Evolutionary conservation across 208 protist species (phyloP).

Genomic region (Leishmania mexicana): DNA sequence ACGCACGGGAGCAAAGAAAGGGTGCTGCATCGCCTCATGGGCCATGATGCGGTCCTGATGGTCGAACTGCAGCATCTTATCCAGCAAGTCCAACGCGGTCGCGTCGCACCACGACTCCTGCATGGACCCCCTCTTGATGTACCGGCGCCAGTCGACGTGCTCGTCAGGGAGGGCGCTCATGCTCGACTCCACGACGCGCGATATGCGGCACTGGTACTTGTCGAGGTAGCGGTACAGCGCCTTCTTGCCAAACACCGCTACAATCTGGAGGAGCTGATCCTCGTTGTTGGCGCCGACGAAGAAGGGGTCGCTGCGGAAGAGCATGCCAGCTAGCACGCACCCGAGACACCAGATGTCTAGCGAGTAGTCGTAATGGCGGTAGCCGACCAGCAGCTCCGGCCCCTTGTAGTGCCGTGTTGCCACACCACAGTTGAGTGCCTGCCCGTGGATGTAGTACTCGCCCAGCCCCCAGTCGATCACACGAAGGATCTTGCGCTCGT

Average conservation of each 20-base stretch:
- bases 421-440: constrained; percentile 98
- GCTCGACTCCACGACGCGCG: constrained; percentile 77
- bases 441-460: constrained; percentile 99
- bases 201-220: constrained; percentile 96
- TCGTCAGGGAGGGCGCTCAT: constrained; percentile 30
- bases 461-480: constrained; percentile 99
- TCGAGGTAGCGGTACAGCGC: constrained; percentile 93
- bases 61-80: constrained; percentile 97
- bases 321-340: constrained; percentile 98
- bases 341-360: constrained; percentile 99
- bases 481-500: constrained; percentile 93
- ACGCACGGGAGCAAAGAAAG: constrained; percentile 97
- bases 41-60: constrained; percentile 96
- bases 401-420: constrained; percentile 99
- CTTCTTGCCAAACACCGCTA: constrained; percentile 96
- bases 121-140: constrained; percentile 14
- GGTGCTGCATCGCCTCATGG: constrained; percentile 98
- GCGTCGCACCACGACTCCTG: constrained; percentile 77
- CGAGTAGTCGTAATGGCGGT: constrained; percentile 99
- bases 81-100: constrained; percentile 98
- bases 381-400: constrained; percentile 98
- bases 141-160: constrained; percentile 41
- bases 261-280: constrained; percentile 98
- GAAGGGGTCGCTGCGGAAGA: constrained; percentile 99
- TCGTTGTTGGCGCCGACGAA: constrained; percentile 99